Base-by-base conservation (phyloP, 345 rosid genomes). In the Erysimum cheiranthoides region DNA sequence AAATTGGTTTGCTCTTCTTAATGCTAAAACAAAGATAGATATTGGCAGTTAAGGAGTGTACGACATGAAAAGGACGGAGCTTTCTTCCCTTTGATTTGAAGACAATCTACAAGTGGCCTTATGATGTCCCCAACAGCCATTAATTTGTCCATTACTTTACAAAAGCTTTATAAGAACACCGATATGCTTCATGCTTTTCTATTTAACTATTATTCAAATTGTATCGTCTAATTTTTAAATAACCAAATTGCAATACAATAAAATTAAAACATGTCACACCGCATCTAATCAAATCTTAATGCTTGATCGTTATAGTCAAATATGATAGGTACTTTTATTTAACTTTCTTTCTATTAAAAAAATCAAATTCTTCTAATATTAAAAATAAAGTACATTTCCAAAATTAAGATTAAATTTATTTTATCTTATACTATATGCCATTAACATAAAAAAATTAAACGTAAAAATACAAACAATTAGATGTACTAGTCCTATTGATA, bases 141-240 rank as follows among this genome's bases (percentile, higher is more conserved):
- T n/a, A n/a, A n/a, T n/a, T n/a, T n/a, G n/a, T n/a, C 46, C 65
- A 60, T 1, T 18, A 10, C 39, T 57, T 14, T 32, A 12, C 8
- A 25, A 25, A 25, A 52, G 10, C 38, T n/a, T 30, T 3, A 13
- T 57, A 14, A 59, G 35, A 45, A 25, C 13, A 69, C 39, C 18
- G n/a, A 5, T 40, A 56, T 70, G 31, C 14, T 69, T 42, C 27
- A 70, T 70, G 53, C 21, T 69, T 18, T 5, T 45, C 45, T 51
- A 36, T 46, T 71, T 38, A 71, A 71, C 13, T 60, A 39, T 28
- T 34, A 36, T 4, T 49, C 31, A 21, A 59, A 5, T 58, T 18
- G 27, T 11, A 31, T 10, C 30, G 11, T 47, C 17, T 31, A 65
- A 31, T 17, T 16, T 70, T 45, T 57, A 18, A 46, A 28, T 49